Conservation (phyloP, 768 basidiomycete species). For the Tricholomella constricta region DNA sequence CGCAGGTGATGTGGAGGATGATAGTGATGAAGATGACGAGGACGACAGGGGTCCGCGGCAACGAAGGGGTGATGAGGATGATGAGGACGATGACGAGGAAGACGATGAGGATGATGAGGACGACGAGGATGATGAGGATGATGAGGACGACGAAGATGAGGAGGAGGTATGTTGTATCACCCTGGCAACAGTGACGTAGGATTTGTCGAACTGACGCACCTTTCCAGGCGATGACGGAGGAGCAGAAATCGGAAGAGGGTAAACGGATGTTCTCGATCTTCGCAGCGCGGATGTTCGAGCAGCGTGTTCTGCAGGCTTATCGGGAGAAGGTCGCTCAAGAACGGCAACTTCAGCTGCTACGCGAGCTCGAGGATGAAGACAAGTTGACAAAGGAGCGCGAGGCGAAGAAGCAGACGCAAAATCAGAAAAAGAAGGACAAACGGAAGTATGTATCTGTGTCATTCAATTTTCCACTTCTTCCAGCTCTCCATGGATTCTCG, state of each 20-base stretch:
- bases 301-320: conserved; percentile 94
- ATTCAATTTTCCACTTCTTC: not conserved
- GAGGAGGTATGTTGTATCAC: conserved; percentile 37
- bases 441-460: conserved; percentile 53
- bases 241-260: conserved; percentile 99
- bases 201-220: conserved; percentile 14
- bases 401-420: conserved; percentile 91
- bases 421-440: conserved; percentile 99
- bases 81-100: conserved; percentile 62
- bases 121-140: conserved; percentile 67
- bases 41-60: conserved; percentile 28
- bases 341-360: conserved; percentile 87
- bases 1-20: conserved; percentile 46
- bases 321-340: conserved; percentile 97
- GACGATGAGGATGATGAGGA: conserved; percentile 61
- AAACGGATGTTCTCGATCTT: conserved; percentile 99
- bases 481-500: too few species aligned
- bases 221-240: conserved; percentile 79
- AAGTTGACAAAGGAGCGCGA: conserved; percentile 84
- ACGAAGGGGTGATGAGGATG: conserved; percentile 53
- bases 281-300: conserved; percentile 99
- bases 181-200: conserved; percentile 12
- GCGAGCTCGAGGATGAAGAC: conserved; percentile 96
- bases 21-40: conserved; percentile 47
- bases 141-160: conserved; percentile 62